Conservation (phyloP, 495 filamentous ascomycete species). For the Xylaria castorea region DNA sequence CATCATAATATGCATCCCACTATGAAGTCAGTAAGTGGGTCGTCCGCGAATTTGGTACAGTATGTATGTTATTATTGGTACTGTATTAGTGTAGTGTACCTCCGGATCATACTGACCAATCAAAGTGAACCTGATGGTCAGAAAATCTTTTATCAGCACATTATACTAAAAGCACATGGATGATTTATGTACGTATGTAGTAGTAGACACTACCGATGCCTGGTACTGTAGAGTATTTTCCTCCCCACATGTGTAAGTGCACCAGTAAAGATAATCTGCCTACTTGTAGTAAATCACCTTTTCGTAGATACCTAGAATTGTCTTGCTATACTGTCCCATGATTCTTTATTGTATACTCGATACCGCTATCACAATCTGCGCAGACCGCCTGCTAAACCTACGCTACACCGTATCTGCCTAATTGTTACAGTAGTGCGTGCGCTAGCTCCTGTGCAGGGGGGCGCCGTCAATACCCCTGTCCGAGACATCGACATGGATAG, state of each 20-base stretch:
- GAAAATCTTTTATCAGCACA: constrained; percentile 3
- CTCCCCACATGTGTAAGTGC: not conserved
- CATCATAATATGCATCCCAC: not conserved
- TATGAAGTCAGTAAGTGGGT: not conserved
- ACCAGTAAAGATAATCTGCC: not conserved
- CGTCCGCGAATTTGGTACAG: not conserved
- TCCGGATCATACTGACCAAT: constrained; percentile 1
- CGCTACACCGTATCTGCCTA: constrained; percentile 14
- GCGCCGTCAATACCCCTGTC: not conserved
- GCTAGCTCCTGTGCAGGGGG: constrained; percentile 1
- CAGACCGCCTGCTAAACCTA: not conserved
- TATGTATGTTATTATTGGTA: too few species aligned
- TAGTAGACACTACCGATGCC: not conserved
- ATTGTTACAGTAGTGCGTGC: not conserved
- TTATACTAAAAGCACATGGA: not conserved
- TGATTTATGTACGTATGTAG: not conserved
- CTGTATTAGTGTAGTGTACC: not conserved
- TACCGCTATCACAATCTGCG: not conserved
- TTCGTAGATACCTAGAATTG: not conserved
- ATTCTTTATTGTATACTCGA: too few species aligned
- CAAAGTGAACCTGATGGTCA: not conserved
- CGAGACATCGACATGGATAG: not conserved
- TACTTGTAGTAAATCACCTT: not conserved
- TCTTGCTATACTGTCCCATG: not conserved
- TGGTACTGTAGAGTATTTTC: not conserved